Evolutionary conservation across 139 green algal genomes (phyloP).

Genomic region (Micromonas pusilla): DNA sequence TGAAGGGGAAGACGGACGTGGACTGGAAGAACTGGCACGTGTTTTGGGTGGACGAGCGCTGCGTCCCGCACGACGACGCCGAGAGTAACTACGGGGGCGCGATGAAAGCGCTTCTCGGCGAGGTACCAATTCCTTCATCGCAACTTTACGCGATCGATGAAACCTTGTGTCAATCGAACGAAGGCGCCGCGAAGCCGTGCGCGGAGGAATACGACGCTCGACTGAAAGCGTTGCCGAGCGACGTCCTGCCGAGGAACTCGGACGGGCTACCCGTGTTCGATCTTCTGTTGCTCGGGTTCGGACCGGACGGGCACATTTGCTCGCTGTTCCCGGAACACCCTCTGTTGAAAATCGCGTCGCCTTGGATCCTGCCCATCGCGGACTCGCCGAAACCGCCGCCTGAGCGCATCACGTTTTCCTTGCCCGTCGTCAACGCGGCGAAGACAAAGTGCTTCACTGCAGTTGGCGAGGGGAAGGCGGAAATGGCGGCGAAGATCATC

Average conservation of each 20-base stretch:
- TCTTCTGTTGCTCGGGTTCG: slow-evolving; percentile 86
- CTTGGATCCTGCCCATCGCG: slow-evolving; percentile 79
- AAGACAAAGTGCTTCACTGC: slow-evolving; percentile 10
- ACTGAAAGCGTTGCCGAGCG: slow-evolving; percentile 43
- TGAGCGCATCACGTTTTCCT: slow-evolving; percentile 87
- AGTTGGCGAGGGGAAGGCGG: slow-evolving; percentile 19
- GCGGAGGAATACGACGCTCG: slow-evolving; percentile 57
- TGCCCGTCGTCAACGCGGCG: slow-evolving; percentile 26
- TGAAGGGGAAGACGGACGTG: slow-evolving; percentile 16
- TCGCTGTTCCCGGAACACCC: slow-evolving; percentile 85
- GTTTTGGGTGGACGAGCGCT: slow-evolving; percentile 79
- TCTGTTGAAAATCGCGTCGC: slow-evolving; percentile 33
- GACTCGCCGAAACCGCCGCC: slow-evolving; percentile 94
- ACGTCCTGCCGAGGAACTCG: not conserved
- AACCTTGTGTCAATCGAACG: slow-evolving; percentile 14
- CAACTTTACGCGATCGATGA: slow-evolving; percentile 56
- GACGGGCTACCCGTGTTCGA: slow-evolving; percentile 70
- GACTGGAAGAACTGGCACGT: slow-evolving; percentile 34
- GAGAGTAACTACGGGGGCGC: slow-evolving; percentile 75
- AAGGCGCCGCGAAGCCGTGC: slow-evolving; percentile 28
- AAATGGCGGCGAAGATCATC: slow-evolving; percentile 24
- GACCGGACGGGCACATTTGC: slow-evolving; percentile 92
- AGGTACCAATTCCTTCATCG: slow-evolving; percentile 21
- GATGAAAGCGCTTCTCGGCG: slow-evolving; percentile 54
- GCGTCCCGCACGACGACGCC: slow-evolving; percentile 55